Base-by-base conservation (phyloP, 2,329 filamentous ascomycete genomes). In the Epichloe sibirici region DNA sequence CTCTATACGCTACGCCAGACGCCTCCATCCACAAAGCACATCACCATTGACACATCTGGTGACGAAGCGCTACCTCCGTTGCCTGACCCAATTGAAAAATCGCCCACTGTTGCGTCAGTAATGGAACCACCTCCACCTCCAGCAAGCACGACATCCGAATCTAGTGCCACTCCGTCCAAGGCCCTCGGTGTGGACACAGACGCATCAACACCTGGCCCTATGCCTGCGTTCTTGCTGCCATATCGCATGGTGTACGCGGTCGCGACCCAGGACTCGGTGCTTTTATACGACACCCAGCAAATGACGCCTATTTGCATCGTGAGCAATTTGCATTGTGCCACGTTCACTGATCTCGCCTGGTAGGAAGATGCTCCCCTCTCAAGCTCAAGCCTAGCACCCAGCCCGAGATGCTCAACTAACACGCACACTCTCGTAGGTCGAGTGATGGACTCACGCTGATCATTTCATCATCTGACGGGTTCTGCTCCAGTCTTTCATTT, bases 221-320 rank as follows among this genome's bases (percentile, higher is more conserved):
- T 78, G 53, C 76, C 86, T 23, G 85, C 86, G 1, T 97, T 98
- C 68, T 80, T 83, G 3, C 73, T 98, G 45, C 86, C 90, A 1
- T 97, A 98, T 67, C 85, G 93, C 28, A 90, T 98, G 74, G 79
- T 98, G 0, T 98, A 97, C 69, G 93, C 91, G 3, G 91, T 98
- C 39, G 94, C 93, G 7, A 98, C 93, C 0, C 91, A 97, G 65
- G 93, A 98, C 69, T 88, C 93, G 0, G 88, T 98, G 4, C 74
- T 96, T 44, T 77, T 98, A 23, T 98, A 98, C 64, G 93, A 98
- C 68, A 98, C 93, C 0, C 93, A 98, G 64, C 93, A 98, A 65
- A 86, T 90, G 62, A 94, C 89, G 7, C 93, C 93, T 3, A 74
- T 98, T 38, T 95, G 90, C 65, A 79, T 97, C 40, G 91, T 98